Evolutionary conservation across 164 flowering plant genomes (phyloP).

Genomic region (Echeveria elegans): DNA sequence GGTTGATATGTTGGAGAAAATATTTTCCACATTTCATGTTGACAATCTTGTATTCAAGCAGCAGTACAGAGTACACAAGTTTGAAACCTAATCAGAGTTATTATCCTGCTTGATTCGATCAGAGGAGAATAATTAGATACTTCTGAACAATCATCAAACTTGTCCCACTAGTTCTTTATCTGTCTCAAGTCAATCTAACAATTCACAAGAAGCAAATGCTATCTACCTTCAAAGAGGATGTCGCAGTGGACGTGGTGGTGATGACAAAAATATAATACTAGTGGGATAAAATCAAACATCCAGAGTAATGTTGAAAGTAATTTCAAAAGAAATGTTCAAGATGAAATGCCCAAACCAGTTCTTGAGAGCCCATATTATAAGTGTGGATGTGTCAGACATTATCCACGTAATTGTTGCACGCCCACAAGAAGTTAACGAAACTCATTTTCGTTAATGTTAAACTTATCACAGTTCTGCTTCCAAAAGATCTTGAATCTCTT

Average conservation of each 20-base stretch:
- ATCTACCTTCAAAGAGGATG: background rate
- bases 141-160: too few relatives aligned
- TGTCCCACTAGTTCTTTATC: background rate
- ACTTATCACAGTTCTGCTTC: too few relatives aligned
- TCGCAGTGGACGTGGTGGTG: background rate
- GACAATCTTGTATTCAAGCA: background rate
- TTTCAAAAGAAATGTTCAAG: background rate
- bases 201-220: background rate
- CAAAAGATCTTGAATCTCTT: too few relatives aligned
- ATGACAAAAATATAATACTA: background rate
- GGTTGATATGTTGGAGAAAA: too few relatives aligned
- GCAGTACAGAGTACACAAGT: background rate
- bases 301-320: background rate
- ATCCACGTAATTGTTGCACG: background rate
- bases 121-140: background rate
- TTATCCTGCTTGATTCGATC: background rate
- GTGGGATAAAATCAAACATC: background rate
- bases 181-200: background rate
- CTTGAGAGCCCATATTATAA: background rate
- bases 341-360: background rate
- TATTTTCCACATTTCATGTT: constrained; percentile 17
- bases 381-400: background rate
- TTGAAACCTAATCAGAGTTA: background rate
- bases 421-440: too few relatives aligned
- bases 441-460: too few relatives aligned